Evolutionary conservation across 2,329 filamentous ascomycete species (phyloP), one percentile per base, ranked within the genome.

Genomic region (Albifimbria verrucaria): DNA sequence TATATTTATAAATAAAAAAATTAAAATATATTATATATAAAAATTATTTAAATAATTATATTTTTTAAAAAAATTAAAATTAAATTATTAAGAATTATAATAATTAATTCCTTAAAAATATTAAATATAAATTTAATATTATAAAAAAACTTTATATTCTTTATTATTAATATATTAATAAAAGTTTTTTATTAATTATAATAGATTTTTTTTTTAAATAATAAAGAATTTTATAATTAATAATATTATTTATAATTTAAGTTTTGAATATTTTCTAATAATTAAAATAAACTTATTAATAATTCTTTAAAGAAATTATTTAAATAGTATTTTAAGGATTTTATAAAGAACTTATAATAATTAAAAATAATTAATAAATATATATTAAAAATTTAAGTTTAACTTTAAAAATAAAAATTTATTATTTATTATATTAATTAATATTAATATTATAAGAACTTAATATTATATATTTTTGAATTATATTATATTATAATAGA

Each of bases 201-300:
- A 43, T 7, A 21, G n/a, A 7, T 43, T n/a, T 17, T n/a, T 17
- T n/a, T 52, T 36, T 47, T 25, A 22, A 48, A 36, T 42, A 48
- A 52, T 39, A 22, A 51, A 44, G 46, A 48, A 39, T 25, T 21
- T 47, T 3, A 52, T 39, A 36, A 25, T 45, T 42, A 39, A 46
- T 46, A 50, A 41, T 15, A 22, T 50, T 41, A 39, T 39, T 22
- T 42, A 1, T 23, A 39, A 43, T 44, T n/a, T 49, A 28, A 41
- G 43, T n/a, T 52, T 49, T 55, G 48, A 36, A 15, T 26, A 23
- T 48, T 41, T 6, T 53, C 24, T 24, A 49, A 23, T 28, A 50
- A 28, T 44, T 50, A 45, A 49, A 20, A 26, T 22, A 53, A 21
- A 20, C 41, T 45, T 26, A 45, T 21, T 46, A 46, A 15, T 22